Evolutionary conservation across 2,329 filamentous ascomycete genomes (phyloP).

Genomic region (Ascochyta lentis): DNA sequence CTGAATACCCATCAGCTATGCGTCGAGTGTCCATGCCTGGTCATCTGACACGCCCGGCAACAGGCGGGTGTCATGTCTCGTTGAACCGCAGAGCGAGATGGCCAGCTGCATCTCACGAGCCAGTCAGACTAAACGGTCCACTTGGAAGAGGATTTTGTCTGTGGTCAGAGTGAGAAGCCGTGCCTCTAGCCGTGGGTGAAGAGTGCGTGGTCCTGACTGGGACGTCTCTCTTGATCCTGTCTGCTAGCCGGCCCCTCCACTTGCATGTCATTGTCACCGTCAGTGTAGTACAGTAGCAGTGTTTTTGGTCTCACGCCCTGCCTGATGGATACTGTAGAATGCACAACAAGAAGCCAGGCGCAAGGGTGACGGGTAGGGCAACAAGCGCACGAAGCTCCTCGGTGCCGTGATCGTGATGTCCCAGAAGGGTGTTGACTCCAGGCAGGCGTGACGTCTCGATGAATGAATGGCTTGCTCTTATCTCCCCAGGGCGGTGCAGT

Average conservation of each 20-base stretch:
- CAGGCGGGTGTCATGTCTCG: conserved; percentile 10
- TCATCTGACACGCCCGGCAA: conserved; percentile 22
- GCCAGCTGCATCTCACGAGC: conserved; percentile 17
- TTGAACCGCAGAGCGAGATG: conserved; percentile 18
- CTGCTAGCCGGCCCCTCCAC: conserved; percentile 1
- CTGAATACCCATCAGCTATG: conserved; percentile 21
- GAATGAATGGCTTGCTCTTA: conserved; percentile 18
- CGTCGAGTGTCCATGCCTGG: conserved; percentile 21
- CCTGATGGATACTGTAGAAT: conserved; percentile 1
- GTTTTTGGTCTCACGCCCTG: conserved; percentile 12
- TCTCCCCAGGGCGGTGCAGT: conserved; percentile 9
- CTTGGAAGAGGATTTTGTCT: conserved; percentile 2
- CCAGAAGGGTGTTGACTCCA: conserved; percentile 15
- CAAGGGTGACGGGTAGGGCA: conserved; percentile 7
- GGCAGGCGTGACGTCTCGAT: conserved; percentile 19
- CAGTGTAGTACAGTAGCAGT: conserved; percentile 11
- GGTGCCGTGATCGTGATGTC: conserved; percentile 14
- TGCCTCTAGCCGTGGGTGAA: not conserved
- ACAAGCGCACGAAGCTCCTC: conserved; percentile 7
- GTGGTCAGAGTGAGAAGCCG: not conserved
- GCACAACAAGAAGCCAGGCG: conserved; percentile 15
- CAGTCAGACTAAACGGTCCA: conserved; percentile 6
- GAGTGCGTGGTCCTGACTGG: conserved; percentile 7
- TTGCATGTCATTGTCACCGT: not conserved
- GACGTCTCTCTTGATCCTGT: conserved; percentile 2